These are phyloP conservation scores for Kodamaea kaohsiungensis DNA, from an alignment of 805 yeast genomes.

Conservation along the genomic window DNA sequence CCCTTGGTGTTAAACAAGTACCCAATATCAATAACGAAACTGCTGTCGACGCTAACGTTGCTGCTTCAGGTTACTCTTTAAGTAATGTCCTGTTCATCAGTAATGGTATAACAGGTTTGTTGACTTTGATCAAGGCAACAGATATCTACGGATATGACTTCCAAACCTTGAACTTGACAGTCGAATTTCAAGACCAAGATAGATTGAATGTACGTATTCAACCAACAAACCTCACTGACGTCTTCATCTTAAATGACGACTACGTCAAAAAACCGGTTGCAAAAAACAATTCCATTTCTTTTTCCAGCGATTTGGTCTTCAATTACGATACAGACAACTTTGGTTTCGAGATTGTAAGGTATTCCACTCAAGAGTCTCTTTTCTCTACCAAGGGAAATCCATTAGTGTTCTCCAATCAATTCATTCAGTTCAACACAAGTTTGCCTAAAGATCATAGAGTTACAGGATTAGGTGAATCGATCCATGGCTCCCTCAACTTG, in stretches of 20 bases:
- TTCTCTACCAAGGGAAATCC: conserved; percentile 31
- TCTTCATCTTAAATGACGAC: conserved; percentile 21
- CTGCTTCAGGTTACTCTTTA: conserved; percentile 22
- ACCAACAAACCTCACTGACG: conserved; percentile 22
- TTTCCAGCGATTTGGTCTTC: conserved; percentile 20
- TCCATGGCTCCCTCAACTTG: conserved; percentile 24
- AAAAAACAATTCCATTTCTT: conserved; percentile 10
- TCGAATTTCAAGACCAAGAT: conserved; percentile 18
- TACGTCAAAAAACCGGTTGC: conserved; percentile 16
- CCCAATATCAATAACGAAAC: conserved; percentile 20
- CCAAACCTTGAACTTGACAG: conserved; percentile 20
- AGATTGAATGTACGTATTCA: conserved; percentile 22
- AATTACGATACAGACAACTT: conserved; percentile 13
- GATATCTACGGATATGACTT: conserved; percentile 26
- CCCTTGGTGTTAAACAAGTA: conserved; percentile 15
- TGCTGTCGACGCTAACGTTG: conserved; percentile 23
- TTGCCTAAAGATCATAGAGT: conserved; percentile 27
- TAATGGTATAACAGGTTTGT: conserved; percentile 17
- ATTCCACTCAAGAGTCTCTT: conserved; percentile 22
- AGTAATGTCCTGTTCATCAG: conserved; percentile 11
- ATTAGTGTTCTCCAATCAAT: conserved; percentile 32
- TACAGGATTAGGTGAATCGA: conserved; percentile 34
- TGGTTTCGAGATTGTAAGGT: conserved; percentile 20
- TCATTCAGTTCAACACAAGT: conserved; percentile 29
- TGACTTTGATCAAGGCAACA: conserved; percentile 19